A percentile compares a stretch with the other conserved stretches of the same genome.
These are phyloP conservation scores for Chaetomiaceae sp. DNA, from an alignment of 2,329 filamentous ascomycete species.

Conservation along the genomic window DNA sequence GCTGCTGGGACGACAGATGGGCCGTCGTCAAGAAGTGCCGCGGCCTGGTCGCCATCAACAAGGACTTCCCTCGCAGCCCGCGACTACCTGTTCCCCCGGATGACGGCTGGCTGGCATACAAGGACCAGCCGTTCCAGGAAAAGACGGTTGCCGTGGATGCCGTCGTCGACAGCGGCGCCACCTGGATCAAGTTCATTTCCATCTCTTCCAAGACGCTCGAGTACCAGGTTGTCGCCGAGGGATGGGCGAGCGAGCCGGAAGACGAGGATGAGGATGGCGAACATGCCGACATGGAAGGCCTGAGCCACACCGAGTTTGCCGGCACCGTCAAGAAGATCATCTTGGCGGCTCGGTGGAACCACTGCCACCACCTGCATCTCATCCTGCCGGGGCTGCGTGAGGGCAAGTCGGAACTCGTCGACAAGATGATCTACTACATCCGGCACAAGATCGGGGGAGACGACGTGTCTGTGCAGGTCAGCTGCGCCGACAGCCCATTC, in stretches of 20 bases:
- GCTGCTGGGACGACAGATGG: constrained; percentile 29
- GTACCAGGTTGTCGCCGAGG: constrained; percentile 31
- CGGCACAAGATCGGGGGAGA: constrained; percentile 21
- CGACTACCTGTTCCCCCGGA: constrained; percentile 16
- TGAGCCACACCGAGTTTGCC: constrained; percentile 27
- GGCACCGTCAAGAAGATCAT: constrained; percentile 27
- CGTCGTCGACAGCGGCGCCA: constrained; percentile 31
- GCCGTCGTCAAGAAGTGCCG: constrained; percentile 28
- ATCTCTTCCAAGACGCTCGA: constrained; percentile 29
- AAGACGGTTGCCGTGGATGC: constrained; percentile 29
- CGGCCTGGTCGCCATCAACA: constrained; percentile 28
- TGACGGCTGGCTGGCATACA: constrained; percentile 23
- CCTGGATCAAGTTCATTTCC: constrained; percentile 33
- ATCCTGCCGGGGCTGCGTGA: constrained; percentile 29
- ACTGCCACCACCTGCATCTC: constrained; percentile 27
- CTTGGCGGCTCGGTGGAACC: constrained; percentile 29
- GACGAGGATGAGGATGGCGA: constrained; percentile 19
- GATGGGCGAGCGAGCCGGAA: constrained; percentile 27
- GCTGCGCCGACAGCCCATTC: constrained; percentile 27
- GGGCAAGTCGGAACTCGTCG: constrained; percentile 25
- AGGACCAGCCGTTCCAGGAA: constrained; percentile 24
- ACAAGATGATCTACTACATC: constrained; percentile 27
- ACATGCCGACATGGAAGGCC: constrained; percentile 14
- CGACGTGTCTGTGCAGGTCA: constrained; percentile 24
- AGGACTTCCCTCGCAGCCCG: constrained; percentile 27